phyloP scores from a whole-genome alignment of 768 basidiomycete genomes.

The Suillus plorans region DNA sequence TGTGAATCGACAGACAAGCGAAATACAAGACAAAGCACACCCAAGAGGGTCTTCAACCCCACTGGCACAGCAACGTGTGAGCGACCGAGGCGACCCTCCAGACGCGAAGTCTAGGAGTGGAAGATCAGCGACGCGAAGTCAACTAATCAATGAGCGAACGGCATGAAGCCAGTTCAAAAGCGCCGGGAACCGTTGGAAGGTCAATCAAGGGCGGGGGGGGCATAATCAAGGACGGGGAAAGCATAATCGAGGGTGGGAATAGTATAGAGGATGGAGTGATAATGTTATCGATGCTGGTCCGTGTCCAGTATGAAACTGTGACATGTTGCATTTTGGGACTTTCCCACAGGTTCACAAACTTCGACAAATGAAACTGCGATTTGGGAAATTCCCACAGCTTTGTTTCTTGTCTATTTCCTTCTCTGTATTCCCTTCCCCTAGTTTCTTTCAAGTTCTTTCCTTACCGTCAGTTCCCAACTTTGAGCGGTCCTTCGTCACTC shows the following conservation, averaged over 20 bases:
- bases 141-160: neutral
- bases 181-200: neutral
- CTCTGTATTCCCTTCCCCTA: neutral
- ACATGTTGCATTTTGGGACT: neutral
- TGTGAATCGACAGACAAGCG: neutral
- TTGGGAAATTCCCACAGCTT: neutral
- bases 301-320: neutral
- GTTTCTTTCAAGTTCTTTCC: neutral
- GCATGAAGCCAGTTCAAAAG: neutral
- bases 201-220: neutral
- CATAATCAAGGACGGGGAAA: neutral
- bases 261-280: neutral
- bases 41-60: neutral
- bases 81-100: neutral
- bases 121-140: neutral
- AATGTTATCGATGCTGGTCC: neutral
- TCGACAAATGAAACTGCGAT: neutral
- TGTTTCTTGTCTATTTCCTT: neutral
- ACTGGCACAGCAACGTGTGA: neutral
- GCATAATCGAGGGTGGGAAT: neutral
- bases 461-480: neutral
- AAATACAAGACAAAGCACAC: neutral
- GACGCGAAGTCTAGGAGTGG: neutral
- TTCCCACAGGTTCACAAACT: neutral
- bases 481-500: neutral